Evolutionary conservation across 805 yeast genomes (phyloP), one percentile per base, ranked within the genome.

Genomic region (Candida maris): DNA sequence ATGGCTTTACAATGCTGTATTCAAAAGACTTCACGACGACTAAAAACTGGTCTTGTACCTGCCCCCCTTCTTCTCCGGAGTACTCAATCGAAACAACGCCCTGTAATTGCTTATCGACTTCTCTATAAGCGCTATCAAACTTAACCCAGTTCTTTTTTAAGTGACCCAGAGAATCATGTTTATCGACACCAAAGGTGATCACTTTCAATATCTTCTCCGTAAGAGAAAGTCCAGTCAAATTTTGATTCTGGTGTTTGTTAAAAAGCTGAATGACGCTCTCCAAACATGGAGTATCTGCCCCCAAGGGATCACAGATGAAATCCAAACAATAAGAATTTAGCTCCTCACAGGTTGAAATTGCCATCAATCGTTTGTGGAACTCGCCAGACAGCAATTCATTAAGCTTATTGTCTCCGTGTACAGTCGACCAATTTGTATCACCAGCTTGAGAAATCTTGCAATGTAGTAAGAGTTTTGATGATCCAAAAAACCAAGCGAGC

Each of bases 101-200:
- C 39, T 71, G 69, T 14, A 77, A 67, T 31, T 71, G 69, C 40
- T 73, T 81, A 40, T 71, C 73, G 35, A 84, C 67, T 50, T 88
- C 96, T 38, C 73, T 75, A 53, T 95, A 81, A 18, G 88, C 65
- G 2, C 85, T 70, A 39, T 79, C 81, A 39, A 89, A 72, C 41
- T 81, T 77, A 22, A 73, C 65, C 84, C 95, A 80, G 48, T 79
- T 79, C 20, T 69, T 69, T 32, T 62, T 58, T n/a, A 69, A 43
- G 26, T 64, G 64, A 5, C 59, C 40, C 17, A 64, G 52, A 43
- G 65, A 65, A 2, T 62, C 57, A 23, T 61, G 55, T 28, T 59
- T 61, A 20, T 59, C 60, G 22, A 47, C 32, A 14, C 44, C 35
- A 30, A 41, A 31, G 4, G 39, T 24, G 4, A 70, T 52, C 1